These are phyloP conservation scores for Stygiomarasmius scandens DNA, from an alignment of 1,284 basidiomycete species.

Conservation along the genomic window DNA sequence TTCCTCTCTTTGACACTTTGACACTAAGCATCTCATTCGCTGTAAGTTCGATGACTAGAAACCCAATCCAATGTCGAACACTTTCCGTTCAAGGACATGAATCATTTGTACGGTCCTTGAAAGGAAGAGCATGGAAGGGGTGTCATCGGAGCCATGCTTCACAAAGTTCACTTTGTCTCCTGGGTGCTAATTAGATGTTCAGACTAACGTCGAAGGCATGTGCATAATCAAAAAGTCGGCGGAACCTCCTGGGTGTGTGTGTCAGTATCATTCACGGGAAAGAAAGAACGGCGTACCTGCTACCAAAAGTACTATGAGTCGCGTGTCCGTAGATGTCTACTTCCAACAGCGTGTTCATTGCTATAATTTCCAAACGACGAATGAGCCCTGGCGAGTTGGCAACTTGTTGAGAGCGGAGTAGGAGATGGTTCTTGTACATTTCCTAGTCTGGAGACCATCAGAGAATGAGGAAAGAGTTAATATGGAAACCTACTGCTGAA, in stretches of 20 bases:
- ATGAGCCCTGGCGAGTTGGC: constrained; percentile 57
- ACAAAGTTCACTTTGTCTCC: no score
- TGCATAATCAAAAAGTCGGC: constrained; percentile 57
- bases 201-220: constrained; percentile 46
- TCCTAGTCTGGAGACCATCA: constrained; percentile 39
- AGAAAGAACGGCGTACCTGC: constrained; percentile 29
- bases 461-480: background rate
- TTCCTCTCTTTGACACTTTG: no score
- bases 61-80: no score
- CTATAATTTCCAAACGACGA: constrained; percentile 50
- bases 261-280: no score
- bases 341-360: constrained; percentile 57
- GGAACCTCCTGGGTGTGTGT: constrained; percentile 54
- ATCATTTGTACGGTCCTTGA: no score
- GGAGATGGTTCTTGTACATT: constrained; percentile 48
- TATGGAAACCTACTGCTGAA: constrained; percentile 35
- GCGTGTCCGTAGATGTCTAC: constrained; percentile 55
- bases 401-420: constrained; percentile 57
- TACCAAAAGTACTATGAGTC: constrained; percentile 53
- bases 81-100: no score
- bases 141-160: no score
- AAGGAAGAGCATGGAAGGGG: no score
- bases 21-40: no score
- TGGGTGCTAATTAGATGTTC: no score
- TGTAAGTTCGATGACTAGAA: no score